A percentile compares a stretch with the other conserved stretches of the same genome.
These are phyloP conservation scores for Ogataea nitratoaversa DNA, from an alignment of 805 yeast species.

Conservation along the genomic window DNA sequence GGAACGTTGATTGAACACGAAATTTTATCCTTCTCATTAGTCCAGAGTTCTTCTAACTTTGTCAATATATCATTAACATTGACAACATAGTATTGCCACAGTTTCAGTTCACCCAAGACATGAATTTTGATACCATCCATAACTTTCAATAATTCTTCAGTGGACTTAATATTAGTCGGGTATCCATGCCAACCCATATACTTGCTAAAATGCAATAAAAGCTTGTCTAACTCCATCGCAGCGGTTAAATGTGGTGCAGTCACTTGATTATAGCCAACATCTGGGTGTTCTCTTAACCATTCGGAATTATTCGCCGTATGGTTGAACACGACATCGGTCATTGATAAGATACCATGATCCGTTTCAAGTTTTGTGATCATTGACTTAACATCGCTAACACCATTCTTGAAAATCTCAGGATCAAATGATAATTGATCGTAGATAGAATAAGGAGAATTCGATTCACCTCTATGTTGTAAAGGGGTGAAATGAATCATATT, in stretches of 20 bases:
- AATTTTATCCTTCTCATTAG: constrained; percentile 4
- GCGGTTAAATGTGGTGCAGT: constrained; percentile 87
- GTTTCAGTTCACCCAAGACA: constrained; percentile 59
- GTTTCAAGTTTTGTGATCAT: constrained; percentile 48
- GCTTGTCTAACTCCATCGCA: constrained; percentile 79
- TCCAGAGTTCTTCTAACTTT: constrained; percentile 37
- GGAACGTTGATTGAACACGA: constrained; percentile 39
- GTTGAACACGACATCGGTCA: constrained; percentile 91
- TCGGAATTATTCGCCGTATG: constrained; percentile 89
- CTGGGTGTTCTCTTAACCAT: constrained; percentile 87
- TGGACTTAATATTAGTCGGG: constrained; percentile 50
- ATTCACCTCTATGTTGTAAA: constrained; percentile 80
- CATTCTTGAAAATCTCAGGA: constrained; percentile 51
- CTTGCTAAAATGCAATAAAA: constrained; percentile 61
- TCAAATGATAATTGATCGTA: constrained; percentile 82
- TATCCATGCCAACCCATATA: constrained; percentile 53
- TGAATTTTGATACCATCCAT: constrained; percentile 66
- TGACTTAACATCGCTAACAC: constrained; percentile 47
- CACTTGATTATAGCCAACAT: constrained; percentile 76
- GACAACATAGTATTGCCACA: constrained; percentile 88
- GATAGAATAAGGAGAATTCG: constrained; percentile 91
- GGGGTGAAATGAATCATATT: constrained; percentile 98
- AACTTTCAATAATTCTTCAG: constrained; percentile 53
- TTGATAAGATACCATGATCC: constrained; percentile 60
- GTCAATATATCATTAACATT: constrained; percentile 44